phyloP scores from a whole-genome alignment of 2,329 filamentous ascomycete species.

The Colletotrichum euphorbiae region DNA sequence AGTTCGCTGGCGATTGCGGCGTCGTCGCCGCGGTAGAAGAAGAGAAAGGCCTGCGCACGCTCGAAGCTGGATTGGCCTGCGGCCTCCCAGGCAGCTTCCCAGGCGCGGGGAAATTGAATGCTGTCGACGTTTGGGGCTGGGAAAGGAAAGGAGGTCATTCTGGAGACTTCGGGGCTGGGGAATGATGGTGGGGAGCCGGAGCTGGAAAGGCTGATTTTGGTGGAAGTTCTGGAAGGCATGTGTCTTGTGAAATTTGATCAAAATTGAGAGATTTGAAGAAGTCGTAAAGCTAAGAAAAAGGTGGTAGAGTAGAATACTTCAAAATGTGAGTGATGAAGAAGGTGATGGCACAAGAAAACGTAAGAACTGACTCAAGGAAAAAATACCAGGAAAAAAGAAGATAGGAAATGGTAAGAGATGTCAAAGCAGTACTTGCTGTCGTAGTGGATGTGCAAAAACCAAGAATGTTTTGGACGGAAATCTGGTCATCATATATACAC shows the following conservation, averaged over 20 bases:
- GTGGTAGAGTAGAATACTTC: too few species aligned
- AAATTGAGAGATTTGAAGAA: too few species aligned
- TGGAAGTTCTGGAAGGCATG: background rate
- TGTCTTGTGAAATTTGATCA: too few species aligned
- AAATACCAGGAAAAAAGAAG: too few species aligned
- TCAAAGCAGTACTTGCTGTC: too few species aligned
- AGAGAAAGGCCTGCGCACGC: constrained; percentile 48
- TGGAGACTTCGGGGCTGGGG: background rate
- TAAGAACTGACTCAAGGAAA: too few species aligned
- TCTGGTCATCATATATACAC: background rate
- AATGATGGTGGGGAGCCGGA: background rate
- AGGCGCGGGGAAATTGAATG: constrained; percentile 19
- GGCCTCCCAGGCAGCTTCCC: constrained; percentile 25
- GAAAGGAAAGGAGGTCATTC: background rate
- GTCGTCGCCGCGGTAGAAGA: constrained; percentile 46
- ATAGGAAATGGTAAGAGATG: too few species aligned
- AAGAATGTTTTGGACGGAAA: background rate
- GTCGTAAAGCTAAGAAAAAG: too few species aligned
- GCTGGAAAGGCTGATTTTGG: too few species aligned
- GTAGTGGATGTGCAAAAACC: too few species aligned
- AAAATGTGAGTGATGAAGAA: too few species aligned
- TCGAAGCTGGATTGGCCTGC: constrained; percentile 44
- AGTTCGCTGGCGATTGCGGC: constrained; percentile 42
- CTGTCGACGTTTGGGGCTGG: background rate
- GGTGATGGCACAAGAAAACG: too few species aligned